A percentile compares a stretch with the other conserved stretches of the same genome.
Evolutionary conservation across 345 rosid species (phyloP).

Genomic region (Ailanthus altissimus): DNA sequence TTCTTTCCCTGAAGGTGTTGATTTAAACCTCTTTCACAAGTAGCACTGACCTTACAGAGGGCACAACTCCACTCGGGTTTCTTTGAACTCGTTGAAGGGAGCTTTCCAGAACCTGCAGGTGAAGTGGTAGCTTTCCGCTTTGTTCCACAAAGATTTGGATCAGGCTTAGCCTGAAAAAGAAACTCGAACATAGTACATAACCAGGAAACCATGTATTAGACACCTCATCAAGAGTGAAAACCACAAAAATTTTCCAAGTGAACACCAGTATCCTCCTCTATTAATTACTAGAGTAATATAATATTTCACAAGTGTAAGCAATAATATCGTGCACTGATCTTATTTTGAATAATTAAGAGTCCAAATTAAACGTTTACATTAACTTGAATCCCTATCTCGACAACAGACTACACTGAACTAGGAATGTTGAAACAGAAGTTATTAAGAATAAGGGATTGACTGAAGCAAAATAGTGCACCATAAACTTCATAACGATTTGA

Average conservation of each 20-base stretch:
- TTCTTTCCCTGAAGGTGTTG: conserved; percentile 47
- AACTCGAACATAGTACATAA: conserved; percentile 24
- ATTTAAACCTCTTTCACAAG: conserved; percentile 41
- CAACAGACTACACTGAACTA: not conserved
- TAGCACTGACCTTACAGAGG: conserved; percentile 42
- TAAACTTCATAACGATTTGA: too few species aligned
- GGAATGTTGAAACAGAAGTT: not conserved
- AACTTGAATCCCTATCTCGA: not conserved
- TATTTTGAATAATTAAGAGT: not conserved
- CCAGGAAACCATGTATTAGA: not conserved
- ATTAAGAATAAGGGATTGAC: too few species aligned
- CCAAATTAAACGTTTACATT: not conserved
- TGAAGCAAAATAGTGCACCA: too few species aligned
- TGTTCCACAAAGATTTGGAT: conserved; percentile 32
- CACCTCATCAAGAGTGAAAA: not conserved
- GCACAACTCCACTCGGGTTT: conserved; percentile 55
- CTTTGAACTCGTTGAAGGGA: conserved; percentile 19
- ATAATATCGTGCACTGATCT: not conserved
- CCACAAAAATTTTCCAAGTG: not conserved
- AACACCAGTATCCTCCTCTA: not conserved
- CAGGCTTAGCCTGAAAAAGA: conserved; percentile 54
- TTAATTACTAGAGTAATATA: too few species aligned
- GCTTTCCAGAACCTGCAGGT: conserved; percentile 23
- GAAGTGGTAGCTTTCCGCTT: conserved; percentile 46
- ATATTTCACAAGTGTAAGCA: not conserved